A percentile compares a stretch with the other conserved stretches of the same genome.
phyloP scores from a whole-genome alignment of 768 basidiomycete species.

The Sporobolomyces roseus region DNA sequence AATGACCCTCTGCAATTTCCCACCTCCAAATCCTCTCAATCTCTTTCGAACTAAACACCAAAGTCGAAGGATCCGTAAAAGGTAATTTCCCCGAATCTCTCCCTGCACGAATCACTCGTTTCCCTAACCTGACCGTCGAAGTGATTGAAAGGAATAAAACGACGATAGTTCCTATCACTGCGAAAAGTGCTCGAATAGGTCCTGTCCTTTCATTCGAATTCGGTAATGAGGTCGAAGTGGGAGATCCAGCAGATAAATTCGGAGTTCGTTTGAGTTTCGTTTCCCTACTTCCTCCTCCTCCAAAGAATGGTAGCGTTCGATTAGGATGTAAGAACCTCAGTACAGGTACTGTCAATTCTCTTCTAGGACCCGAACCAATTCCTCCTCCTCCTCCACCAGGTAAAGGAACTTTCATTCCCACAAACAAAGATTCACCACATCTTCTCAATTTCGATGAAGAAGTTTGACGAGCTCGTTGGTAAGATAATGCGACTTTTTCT shows the following conservation, averaged over 20 bases:
- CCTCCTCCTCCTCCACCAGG: neutral
- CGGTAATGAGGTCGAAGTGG: neutral
- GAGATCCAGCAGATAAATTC: neutral
- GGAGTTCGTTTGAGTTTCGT: neutral
- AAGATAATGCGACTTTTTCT: conserved; percentile 34
- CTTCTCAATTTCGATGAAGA: neutral
- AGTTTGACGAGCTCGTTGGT: conserved; percentile 13
- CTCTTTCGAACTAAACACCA: conserved; percentile 19
- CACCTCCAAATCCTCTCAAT: conserved; percentile 88
- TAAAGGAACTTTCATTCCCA: conserved; percentile 20
- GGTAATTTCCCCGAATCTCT: conserved; percentile 8
- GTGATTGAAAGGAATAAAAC: conserved; percentile 2
- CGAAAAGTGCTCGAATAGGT: conserved; percentile 4
- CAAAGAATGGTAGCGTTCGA: conserved; percentile 4
- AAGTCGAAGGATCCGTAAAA: conserved; percentile 26
- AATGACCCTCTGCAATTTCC: conserved; percentile 91
- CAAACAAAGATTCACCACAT: conserved; percentile 6
- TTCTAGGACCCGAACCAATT: neutral
- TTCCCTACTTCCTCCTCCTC: neutral
- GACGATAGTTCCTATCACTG: conserved; percentile 11
- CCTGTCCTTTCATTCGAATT: neutral
- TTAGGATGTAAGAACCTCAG: conserved; percentile 29
- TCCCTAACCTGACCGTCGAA: neutral
- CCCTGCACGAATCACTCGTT: neutral
- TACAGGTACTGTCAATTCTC: conserved; percentile 30